Evolutionary conservation across 768 basidiomycete genomes (phyloP).

Genomic region (Guyanaporus albipodus): DNA sequence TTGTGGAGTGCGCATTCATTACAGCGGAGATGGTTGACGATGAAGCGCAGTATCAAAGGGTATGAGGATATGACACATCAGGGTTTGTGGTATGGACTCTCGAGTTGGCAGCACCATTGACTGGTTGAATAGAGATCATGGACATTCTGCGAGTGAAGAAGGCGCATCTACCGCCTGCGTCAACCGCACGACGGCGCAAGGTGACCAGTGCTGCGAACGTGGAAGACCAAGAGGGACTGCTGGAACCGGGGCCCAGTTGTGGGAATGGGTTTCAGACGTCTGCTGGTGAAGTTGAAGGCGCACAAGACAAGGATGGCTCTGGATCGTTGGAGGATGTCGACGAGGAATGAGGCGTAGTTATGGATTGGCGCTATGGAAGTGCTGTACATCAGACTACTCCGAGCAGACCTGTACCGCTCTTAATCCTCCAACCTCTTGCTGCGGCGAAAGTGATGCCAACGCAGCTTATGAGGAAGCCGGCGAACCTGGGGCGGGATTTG

Average conservation of each 20-base stretch:
- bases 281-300: slow-evolving; percentile 12
- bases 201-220: slow-evolving; percentile 50
- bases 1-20: slow-evolving; percentile 79
- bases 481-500: slow-evolving; percentile 47
- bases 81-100: slow-evolving; percentile 42
- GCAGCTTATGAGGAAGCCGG: slow-evolving; percentile 80
- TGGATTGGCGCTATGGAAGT: too few relatives aligned
- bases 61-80: slow-evolving; percentile 77
- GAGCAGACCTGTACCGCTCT: slow-evolving; percentile 59
- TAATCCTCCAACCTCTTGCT: slow-evolving; percentile 65
- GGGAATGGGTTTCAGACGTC: slow-evolving; percentile 28
- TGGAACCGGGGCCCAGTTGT: slow-evolving; percentile 18
- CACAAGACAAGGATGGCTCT: slow-evolving; percentile 11
- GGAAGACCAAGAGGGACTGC: slow-evolving; percentile 36
- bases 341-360: slow-evolving; percentile 21
- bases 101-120: slow-evolving; percentile 5
- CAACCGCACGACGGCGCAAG: slow-evolving; percentile 43
- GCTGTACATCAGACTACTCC: slow-evolving; percentile 51
- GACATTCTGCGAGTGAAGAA: slow-evolving; percentile 77
- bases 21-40: slow-evolving; percentile 75
- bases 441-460: slow-evolving; percentile 74
- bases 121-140: slow-evolving; percentile 58
- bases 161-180: slow-evolving; percentile 46
- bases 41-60: slow-evolving; percentile 75
- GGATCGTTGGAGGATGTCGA: slow-evolving; percentile 15